Evolutionary conservation across 2,329 filamentous ascomycete genomes (phyloP), one percentile per base, ranked within the genome.

Genomic region (Onygenales sp.): DNA sequence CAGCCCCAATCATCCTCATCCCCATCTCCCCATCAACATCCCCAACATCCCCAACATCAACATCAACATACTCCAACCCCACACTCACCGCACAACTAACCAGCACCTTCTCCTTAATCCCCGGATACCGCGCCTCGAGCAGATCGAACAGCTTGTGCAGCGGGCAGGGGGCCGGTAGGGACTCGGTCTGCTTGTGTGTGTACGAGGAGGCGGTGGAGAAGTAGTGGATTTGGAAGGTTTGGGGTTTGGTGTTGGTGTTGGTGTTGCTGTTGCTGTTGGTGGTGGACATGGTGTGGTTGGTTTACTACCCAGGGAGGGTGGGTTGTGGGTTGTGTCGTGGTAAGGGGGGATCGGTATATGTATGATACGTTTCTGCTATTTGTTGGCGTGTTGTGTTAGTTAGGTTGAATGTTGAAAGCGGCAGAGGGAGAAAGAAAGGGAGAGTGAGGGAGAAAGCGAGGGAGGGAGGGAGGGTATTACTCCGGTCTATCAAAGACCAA

Each of bases 41-140:
- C 27, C 56, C 61, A 6, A 17, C 17, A 17, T 52, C 58, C 33
- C 53, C 44, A 36, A 36, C 56, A 42, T 62, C 56, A 34, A 71
- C 51, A 60, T 75, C 72, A 4, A 75, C 70, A 60, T 75, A 75
- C 50, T 74, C 71, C 43, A 70, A 61, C 33, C 70, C 68, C 9
- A 75, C 52, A 53, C 71, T 74, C 14, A 75, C 62, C 2, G 69
- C 67, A 56, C 70, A 72, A 51, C 68, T 72, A 2, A 44, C 48
- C 11, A 75, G 56, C 4, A 75, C 63, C 34, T 68, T 70, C 5
- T 65, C 61, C 10, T 54, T 58, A 47, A 75, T 72, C 0, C 72
- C 72, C 0, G 72, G 71, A 55, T 73, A 75, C 11, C 58, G 61
- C 8, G 58, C 51, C 43, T 76, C 72, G 1, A 76, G 64, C 10